phyloP scores from a whole-genome alignment of 768 basidiomycete genomes.

The Pisolithus sp. region DNA sequence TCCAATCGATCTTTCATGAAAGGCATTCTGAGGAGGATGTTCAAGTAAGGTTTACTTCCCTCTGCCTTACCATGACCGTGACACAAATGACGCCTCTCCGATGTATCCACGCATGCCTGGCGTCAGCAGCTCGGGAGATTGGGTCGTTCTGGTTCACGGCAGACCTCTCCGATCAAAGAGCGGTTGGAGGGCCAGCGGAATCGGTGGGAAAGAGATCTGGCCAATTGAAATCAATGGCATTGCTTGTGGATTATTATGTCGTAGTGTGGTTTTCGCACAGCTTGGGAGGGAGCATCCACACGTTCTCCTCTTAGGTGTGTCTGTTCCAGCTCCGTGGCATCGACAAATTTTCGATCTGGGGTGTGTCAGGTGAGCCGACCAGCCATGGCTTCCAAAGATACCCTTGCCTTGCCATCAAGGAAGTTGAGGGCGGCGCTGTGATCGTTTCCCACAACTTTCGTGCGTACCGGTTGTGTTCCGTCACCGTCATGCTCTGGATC shows the following conservation, averaged over 20 bases:
- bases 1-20: slow-evolving; percentile 68
- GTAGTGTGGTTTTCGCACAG: slow-evolving; percentile 90
- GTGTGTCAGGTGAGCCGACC: slow-evolving; percentile 68
- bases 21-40: slow-evolving; percentile 94
- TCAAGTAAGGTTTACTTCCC: slow-evolving; percentile 34
- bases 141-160: slow-evolving; percentile 90
- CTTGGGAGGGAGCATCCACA: slow-evolving; percentile 97
- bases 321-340: slow-evolving; percentile 4
- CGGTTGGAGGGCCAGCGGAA: slow-evolving; percentile 95
- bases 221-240: slow-evolving; percentile 7
- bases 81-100: slow-evolving; percentile 4
- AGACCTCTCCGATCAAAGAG: slow-evolving; percentile 89
- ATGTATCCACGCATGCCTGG: slow-evolving; percentile 67
- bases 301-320: slow-evolving; percentile 74
- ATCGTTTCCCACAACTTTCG: slow-evolving; percentile 99
- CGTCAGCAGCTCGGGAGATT: slow-evolving; percentile 91
- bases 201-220: slow-evolving; percentile 46
- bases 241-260: slow-evolving; percentile 13
- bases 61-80: slow-evolving; percentile 4
- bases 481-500: slow-evolving; percentile 6
- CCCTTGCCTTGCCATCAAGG: slow-evolving; percentile 90
- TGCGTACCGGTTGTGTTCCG: slow-evolving; percentile 33
- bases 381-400: slow-evolving; percentile 90
- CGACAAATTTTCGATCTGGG: slow-evolving; percentile 2
- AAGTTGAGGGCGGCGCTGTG: slow-evolving; percentile 95